phyloP scores from a whole-genome alignment of 371 early-diverging fungal genomes.

The Apophysomyces variabilis region DNA sequence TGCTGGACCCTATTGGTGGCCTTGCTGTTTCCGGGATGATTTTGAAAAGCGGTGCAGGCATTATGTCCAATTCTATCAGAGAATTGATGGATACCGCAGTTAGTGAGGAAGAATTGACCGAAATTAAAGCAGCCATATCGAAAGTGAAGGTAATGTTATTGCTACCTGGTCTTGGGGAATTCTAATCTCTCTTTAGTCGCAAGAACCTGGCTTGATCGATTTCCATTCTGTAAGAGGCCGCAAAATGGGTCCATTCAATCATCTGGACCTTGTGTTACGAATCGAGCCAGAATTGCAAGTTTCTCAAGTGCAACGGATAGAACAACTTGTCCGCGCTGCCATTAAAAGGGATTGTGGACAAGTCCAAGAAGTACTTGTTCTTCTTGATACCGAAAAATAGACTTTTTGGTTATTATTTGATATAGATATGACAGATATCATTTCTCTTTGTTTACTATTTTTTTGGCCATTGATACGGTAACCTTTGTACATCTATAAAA shows the following conservation, averaged over 20 bases:
- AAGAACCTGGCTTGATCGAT: slow-evolving; percentile 35
- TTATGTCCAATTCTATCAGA: slow-evolving; percentile 45
- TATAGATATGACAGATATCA: background rate
- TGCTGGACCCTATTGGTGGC: slow-evolving; percentile 72
- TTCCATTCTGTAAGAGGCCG: slow-evolving; percentile 55
- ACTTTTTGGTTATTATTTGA: background rate
- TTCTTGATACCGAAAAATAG: slow-evolving; percentile 37
- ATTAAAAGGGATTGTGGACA: slow-evolving; percentile 35
- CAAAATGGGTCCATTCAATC: slow-evolving; percentile 50
- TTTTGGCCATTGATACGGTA: background rate
- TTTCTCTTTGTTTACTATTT: background rate
- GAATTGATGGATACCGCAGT: slow-evolving; percentile 56
- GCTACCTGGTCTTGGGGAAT: background rate
- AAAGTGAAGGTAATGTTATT: slow-evolving; percentile 34
- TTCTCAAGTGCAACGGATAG: slow-evolving; percentile 36
- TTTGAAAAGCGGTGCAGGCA: slow-evolving; percentile 56
- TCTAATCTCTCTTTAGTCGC: slow-evolving; percentile 17
- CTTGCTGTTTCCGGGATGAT: slow-evolving; percentile 65
- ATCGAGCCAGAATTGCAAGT: slow-evolving; percentile 37
- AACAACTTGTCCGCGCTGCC: slow-evolving; percentile 30
- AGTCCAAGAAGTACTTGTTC: slow-evolving; percentile 45
- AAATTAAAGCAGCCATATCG: slow-evolving; percentile 27
- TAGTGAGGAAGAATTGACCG: slow-evolving; percentile 27
- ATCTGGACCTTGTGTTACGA: slow-evolving; percentile 46
- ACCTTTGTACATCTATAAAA: background rate